Conservation (phyloP, 2,329 filamentous ascomycete genomes). For the Pseudocercospora pini-densiflorae region DNA sequence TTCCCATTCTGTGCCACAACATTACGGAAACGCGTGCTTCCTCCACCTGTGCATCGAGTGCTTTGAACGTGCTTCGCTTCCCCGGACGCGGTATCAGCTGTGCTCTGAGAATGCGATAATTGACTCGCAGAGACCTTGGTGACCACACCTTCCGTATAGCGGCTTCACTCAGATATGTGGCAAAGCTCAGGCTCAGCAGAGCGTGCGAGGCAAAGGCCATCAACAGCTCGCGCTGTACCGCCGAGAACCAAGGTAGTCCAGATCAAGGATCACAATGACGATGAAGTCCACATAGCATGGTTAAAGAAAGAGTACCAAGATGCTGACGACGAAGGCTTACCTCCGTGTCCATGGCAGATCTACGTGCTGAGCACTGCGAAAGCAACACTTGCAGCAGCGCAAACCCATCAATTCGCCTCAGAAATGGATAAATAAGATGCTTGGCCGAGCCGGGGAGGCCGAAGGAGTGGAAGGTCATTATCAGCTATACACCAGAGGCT, state of each 20-base stretch:
- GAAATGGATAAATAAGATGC: slow-evolving; percentile 1
- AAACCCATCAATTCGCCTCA: neutral
- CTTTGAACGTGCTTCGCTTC: too few species aligned
- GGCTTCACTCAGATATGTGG: neutral
- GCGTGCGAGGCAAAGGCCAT: neutral
- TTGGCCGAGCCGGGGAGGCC: neutral
- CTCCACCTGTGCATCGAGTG: too few species aligned
- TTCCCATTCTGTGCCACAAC: too few species aligned
- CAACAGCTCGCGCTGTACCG: neutral
- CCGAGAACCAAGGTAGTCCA: neutral
- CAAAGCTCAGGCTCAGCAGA: neutral
- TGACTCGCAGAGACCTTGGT: too few species aligned
- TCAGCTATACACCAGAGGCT: slow-evolving; percentile 3
- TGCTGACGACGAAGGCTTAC: neutral
- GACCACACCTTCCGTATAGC: too few species aligned
- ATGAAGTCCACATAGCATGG: neutral
- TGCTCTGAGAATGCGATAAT: too few species aligned
- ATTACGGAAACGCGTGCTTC: too few species aligned
- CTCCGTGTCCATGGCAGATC: slow-evolving; percentile 13
- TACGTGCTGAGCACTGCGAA: slow-evolving; percentile 1
- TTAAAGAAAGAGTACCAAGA: neutral
- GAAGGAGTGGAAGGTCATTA: neutral
- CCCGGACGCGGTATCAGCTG: too few species aligned
- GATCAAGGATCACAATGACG: slow-evolving; percentile 2
- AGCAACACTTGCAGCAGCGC: neutral